phyloP scores from a whole-genome alignment of 345 rosid genomes.

The Bretschneidera sinensis region DNA sequence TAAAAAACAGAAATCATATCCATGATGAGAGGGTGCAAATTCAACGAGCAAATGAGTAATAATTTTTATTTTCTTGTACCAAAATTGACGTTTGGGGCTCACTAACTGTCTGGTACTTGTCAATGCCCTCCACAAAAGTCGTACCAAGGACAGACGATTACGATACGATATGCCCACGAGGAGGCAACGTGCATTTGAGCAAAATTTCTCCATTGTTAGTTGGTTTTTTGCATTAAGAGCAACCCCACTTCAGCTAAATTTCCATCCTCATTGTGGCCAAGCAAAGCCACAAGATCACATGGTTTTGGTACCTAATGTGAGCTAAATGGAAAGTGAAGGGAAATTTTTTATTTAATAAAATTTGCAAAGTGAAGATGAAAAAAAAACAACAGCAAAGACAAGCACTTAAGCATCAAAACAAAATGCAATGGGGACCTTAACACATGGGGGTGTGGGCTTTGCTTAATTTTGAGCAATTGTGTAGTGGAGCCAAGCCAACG shows the following conservation, averaged over 20 bases:
- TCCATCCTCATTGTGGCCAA: slow-evolving; percentile 29
- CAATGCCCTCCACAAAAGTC: slow-evolving; percentile 23
- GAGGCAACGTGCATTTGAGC: slow-evolving; percentile 45
- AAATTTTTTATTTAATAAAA: background rate
- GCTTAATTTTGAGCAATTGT: slow-evolving; percentile 29
- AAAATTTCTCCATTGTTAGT: slow-evolving; percentile 21
- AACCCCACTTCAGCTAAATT: slow-evolving; percentile 28
- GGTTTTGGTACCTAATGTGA: slow-evolving; percentile 34
- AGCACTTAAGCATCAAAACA: slow-evolving; percentile 44
- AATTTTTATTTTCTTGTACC: background rate
- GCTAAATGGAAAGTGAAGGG: slow-evolving; percentile 22
- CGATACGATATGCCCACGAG: slow-evolving; percentile 38
- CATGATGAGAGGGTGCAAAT: background rate
- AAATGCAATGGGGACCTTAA: slow-evolving; percentile 68
- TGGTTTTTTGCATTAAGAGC: too few relatives aligned
- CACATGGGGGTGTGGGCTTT: slow-evolving; percentile 62
- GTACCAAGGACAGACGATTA: slow-evolving; percentile 31
- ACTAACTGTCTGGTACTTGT: slow-evolving; percentile 31
- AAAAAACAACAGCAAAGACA: slow-evolving; percentile 60
- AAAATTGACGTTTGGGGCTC: slow-evolving; percentile 3
- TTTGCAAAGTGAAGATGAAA: slow-evolving; percentile 17
- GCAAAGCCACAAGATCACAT: slow-evolving; percentile 35
- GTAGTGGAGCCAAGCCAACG: slow-evolving; percentile 68
- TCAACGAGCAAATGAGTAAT: background rate
- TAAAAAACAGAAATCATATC: background rate